Conservation (phyloP, 192 early-diverging fungal genomes). For the Podila verticillata region DNA sequence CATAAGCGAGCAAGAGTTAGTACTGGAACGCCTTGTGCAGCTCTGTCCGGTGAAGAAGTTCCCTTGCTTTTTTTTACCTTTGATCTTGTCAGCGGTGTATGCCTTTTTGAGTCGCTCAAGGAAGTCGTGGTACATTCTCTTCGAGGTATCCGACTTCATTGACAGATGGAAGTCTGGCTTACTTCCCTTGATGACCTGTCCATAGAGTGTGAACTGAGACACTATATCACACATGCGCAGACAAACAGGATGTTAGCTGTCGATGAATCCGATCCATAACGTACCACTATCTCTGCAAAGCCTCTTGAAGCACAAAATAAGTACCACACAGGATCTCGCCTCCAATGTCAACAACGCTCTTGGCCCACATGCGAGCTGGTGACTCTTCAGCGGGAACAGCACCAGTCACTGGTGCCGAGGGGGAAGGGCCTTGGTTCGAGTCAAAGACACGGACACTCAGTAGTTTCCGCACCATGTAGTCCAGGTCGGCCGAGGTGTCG, state of each 20-base stretch:
- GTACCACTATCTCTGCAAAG: too few relatives aligned
- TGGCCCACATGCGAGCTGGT: constrained; percentile 73
- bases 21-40: too few relatives aligned
- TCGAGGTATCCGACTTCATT: constrained; percentile 77
- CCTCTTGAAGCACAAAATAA: neutral
- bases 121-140: constrained; percentile 80
- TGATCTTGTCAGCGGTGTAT: constrained; percentile 72
- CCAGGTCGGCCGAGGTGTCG: constrained; percentile 80
- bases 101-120: constrained; percentile 70
- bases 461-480: constrained; percentile 89
- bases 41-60: neutral
- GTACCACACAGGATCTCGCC: constrained; percentile 83
- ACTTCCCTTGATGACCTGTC: constrained; percentile 77
- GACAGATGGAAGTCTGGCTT: constrained; percentile 96
- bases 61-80: constrained; percentile 62
- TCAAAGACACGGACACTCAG: constrained; percentile 81
- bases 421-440: constrained; percentile 9
- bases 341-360: constrained; percentile 76
- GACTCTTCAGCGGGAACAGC: neutral
- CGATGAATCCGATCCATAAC: too few relatives aligned
- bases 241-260: neutral
- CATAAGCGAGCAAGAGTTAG: neutral
- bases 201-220: constrained; percentile 95
- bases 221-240: constrained; percentile 54
- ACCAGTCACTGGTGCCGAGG: neutral